These are phyloP conservation scores for Zymoseptoria crescenta DNA, from an alignment of 2,329 filamentous ascomycete species.

Conservation along the genomic window DNA sequence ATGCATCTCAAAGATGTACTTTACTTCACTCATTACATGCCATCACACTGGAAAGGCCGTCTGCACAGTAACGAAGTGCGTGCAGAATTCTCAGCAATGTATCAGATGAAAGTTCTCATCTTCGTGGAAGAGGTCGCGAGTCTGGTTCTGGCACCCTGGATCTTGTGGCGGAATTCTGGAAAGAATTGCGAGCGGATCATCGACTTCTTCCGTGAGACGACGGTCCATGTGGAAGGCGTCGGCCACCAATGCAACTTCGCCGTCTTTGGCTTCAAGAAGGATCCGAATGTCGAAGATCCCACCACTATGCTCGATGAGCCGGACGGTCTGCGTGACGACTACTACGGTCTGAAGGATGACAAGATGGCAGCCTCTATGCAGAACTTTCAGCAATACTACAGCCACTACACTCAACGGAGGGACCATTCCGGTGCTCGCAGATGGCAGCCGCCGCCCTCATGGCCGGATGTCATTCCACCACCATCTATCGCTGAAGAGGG, in stretches of 20 bases:
- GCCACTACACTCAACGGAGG: constrained; percentile 25
- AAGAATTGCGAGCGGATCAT: constrained; percentile 86
- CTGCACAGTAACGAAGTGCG: constrained; percentile 94
- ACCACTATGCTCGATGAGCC: constrained; percentile 30
- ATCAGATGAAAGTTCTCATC: constrained; percentile 85
- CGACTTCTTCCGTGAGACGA: constrained; percentile 97
- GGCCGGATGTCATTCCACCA: constrained; percentile 24
- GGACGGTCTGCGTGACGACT: constrained; percentile 67
- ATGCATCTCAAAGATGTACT: constrained; percentile 83
- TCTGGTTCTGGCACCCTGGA: constrained; percentile 83
- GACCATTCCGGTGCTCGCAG: constrained; percentile 8
- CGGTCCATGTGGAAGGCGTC: constrained; percentile 89
- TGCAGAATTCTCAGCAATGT: constrained; percentile 78
- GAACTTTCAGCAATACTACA: constrained; percentile 88
- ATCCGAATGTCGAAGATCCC: constrained; percentile 44
- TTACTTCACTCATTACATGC: constrained; percentile 85
- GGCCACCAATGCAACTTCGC: constrained; percentile 97
- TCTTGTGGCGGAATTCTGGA: constrained; percentile 79
- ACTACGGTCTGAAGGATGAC: constrained; percentile 89
- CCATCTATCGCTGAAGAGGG: constrained; percentile 19
- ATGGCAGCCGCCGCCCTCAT: constrained; percentile 27
- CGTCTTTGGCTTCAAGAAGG: constrained; percentile 92
- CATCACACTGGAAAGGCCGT: constrained; percentile 77
- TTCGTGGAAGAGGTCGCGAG: constrained; percentile 89
- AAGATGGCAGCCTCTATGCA: constrained; percentile 99